Evolutionary conservation across 2,329 filamentous ascomycete genomes (phyloP).

Genomic region (Metarhizium humberi): DNA sequence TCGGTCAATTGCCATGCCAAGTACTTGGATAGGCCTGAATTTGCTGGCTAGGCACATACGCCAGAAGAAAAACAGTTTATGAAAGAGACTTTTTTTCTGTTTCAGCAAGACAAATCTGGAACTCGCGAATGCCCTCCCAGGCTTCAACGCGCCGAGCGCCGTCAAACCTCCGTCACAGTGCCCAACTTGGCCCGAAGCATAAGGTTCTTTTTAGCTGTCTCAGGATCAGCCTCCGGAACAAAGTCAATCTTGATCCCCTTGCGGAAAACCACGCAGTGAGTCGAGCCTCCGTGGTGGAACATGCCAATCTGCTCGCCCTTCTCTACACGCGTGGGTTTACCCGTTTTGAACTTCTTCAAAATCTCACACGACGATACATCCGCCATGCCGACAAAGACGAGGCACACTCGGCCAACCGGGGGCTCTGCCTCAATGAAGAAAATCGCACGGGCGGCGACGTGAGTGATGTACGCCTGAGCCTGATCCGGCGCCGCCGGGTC

Average conservation of each 20-base stretch:
- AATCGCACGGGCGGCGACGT: slow-evolving; percentile 56
- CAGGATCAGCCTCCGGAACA: background rate
- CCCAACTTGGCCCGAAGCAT: background rate
- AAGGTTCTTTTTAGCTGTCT: background rate
- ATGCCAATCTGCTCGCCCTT: slow-evolving; percentile 68
- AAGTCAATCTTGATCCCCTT: background rate
- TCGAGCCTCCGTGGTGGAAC: slow-evolving; percentile 70
- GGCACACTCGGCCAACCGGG: slow-evolving; percentile 58
- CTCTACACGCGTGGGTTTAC: slow-evolving; percentile 51
- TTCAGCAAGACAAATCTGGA: no score
- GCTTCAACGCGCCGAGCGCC: no score
- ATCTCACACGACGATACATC: slow-evolving; percentile 68
- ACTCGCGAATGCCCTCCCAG: no score
- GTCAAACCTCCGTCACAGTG: background rate
- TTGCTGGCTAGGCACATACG: no score
- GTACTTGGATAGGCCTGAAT: no score
- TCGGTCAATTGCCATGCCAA: no score
- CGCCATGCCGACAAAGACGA: slow-evolving; percentile 65
- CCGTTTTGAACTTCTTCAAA: slow-evolving; percentile 34
- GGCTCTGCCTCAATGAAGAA: slow-evolving; percentile 62
- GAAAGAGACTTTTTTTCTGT: no score
- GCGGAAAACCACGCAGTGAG: slow-evolving; percentile 59
- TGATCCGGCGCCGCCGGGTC: slow-evolving; percentile 24
- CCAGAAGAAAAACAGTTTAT: no score
- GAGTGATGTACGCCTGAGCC: slow-evolving; percentile 54